A percentile compares a stretch with the other conserved stretches of the same genome.
These are phyloP conservation scores for Rhizodiscina lignyota DNA, from an alignment of 495 filamentous ascomycete species.

Conservation along the genomic window DNA sequence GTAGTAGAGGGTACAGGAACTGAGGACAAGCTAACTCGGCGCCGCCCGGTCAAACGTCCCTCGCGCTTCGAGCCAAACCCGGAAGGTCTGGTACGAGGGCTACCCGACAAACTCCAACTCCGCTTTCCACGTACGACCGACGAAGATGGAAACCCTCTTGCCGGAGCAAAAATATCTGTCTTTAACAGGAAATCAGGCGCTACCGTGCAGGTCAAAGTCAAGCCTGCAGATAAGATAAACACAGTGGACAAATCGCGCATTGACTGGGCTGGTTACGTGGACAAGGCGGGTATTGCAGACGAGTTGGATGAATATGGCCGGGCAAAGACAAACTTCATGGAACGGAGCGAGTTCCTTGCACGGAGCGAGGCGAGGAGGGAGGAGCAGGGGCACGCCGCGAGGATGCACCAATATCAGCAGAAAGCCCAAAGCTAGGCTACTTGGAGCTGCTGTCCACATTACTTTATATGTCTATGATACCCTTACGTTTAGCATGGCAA, in stretches of 20 bases:
- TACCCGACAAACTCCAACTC: conserved; percentile 17
- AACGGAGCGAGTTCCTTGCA: conserved; percentile 76
- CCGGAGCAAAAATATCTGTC: conserved; percentile 20
- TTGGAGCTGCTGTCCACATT: too few relatives aligned
- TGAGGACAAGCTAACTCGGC: conserved; percentile 20
- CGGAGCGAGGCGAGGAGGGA: conserved; percentile 63
- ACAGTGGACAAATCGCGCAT: conserved; percentile 88
- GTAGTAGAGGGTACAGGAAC: conserved; percentile 3
- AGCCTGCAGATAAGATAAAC: conserved; percentile 70
- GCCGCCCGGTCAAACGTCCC: conserved; percentile 52
- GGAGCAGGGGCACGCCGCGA: conserved; percentile 49
- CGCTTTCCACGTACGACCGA: conserved; percentile 19
- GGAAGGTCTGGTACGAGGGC: conserved; percentile 21
- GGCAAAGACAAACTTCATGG: conserved; percentile 66
- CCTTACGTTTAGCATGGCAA: too few relatives aligned
- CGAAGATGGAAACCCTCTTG: neutral
- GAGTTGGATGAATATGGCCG: conserved; percentile 74
- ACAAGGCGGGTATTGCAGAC: conserved; percentile 79
- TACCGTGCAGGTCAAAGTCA: too few relatives aligned
- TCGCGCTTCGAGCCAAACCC: conserved; percentile 69
- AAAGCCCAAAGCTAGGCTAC: too few relatives aligned
- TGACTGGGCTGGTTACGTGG: conserved; percentile 91
- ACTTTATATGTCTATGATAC: too few relatives aligned
- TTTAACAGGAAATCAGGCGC: conserved; percentile 24
- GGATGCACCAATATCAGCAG: too few relatives aligned